These are phyloP conservation scores for Pseudonitzschia pungens DNA, from an alignment of 108 stramenopile species.

Conservation along the genomic window DNA sequence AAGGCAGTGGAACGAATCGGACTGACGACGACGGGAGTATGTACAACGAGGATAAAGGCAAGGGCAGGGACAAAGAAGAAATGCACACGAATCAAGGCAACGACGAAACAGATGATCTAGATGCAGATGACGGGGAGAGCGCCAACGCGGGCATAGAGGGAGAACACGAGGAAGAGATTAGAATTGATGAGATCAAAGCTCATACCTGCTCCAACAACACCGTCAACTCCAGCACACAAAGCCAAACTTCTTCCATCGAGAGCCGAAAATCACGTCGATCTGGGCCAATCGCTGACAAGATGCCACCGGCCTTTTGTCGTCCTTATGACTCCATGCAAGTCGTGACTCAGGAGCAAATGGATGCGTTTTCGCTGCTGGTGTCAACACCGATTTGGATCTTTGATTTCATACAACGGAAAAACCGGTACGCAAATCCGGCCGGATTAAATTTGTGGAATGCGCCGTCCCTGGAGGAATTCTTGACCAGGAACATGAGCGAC, in stretches of 20 bases:
- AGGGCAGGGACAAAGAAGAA: too few species aligned
- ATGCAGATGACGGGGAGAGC: neutral
- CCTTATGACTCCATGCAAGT: constrained; percentile 13
- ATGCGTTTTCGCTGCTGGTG: constrained; percentile 10
- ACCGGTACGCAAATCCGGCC: constrained; percentile 38
- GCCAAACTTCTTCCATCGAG: neutral
- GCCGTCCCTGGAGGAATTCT: constrained; percentile 26
- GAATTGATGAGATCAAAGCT: neutral
- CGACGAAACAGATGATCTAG: too few species aligned
- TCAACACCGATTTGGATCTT: constrained; percentile 44
- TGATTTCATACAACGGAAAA: constrained; percentile 35
- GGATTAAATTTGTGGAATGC: constrained; percentile 41
- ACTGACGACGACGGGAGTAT: too few species aligned
- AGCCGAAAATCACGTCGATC: constrained; percentile 4
- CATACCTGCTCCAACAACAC: neutral
- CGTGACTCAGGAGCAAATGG: constrained; percentile 11
- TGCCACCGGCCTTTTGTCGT: neutral
- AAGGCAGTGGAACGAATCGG: too few species aligned
- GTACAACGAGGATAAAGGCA: too few species aligned
- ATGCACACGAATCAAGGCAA: too few species aligned
- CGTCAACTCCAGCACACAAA: neutral
- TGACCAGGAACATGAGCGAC: constrained; percentile 26
- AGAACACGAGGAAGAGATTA: neutral
- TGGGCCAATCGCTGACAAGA: neutral
- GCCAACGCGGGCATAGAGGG: neutral